Conservation (phyloP, 2,329 filamentous ascomycete species). For the Hymenoscyphus infarciens region DNA sequence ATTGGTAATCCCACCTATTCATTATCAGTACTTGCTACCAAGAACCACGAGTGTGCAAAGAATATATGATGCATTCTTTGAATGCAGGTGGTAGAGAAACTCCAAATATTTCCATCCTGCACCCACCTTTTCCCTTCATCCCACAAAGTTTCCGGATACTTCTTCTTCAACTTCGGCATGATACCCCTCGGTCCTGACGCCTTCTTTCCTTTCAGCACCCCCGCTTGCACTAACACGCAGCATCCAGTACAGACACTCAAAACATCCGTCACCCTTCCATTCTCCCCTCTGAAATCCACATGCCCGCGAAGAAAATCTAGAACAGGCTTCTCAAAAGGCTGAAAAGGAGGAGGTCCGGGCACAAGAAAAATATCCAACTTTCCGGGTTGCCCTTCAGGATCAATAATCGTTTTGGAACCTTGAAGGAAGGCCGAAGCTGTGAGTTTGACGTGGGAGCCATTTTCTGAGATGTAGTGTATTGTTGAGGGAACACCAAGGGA, state of each 20-base stretch:
- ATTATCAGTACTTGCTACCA: conserved; percentile 10
- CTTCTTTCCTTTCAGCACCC: conserved; percentile 44
- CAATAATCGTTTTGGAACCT: conserved; percentile 43
- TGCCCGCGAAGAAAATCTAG: conserved; percentile 45
- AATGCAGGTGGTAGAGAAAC: too few relatives aligned
- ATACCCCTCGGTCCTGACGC: conserved; percentile 47
- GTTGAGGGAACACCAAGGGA: conserved; percentile 42
- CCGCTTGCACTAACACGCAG: conserved; percentile 46
- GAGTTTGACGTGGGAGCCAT: conserved; percentile 39
- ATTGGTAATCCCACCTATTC: conserved; percentile 47
- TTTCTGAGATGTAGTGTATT: conserved; percentile 46
- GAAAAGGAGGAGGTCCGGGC: conserved; percentile 46
- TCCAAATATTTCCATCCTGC: conserved; percentile 53
- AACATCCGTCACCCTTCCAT: conserved; percentile 42
- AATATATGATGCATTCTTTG: too few relatives aligned
- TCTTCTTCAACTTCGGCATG: conserved; percentile 36
- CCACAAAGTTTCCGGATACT: conserved; percentile 41
- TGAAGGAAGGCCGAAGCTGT: conserved; percentile 41
- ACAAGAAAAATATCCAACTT: conserved; percentile 49
- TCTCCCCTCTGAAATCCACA: conserved; percentile 23
- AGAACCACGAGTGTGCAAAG: neutral
- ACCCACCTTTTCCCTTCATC: conserved; percentile 49
- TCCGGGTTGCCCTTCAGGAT: conserved; percentile 47
- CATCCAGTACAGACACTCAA: conserved; percentile 51
- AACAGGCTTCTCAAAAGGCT: conserved; percentile 34